Base-by-base conservation (phyloP, 768 basidiomycete species). In the Gymnopilus junonius region DNA sequence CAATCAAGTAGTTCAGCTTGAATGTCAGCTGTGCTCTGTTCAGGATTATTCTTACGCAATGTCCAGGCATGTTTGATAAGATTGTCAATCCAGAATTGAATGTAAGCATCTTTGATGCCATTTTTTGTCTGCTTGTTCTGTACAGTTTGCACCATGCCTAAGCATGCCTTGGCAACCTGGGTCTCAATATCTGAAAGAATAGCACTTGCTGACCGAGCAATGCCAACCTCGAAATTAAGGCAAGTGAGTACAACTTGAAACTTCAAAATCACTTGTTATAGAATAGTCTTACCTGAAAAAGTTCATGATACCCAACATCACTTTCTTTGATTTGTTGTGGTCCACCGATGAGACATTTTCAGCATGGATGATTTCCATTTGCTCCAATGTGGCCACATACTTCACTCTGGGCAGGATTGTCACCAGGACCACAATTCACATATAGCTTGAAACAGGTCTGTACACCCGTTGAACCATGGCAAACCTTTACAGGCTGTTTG, bases 331-430 rank as follows among this genome's bases (percentile, higher is more conserved):
- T 45, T 53, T 73, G 67, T 29, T 74, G 69, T 0, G 73, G 69
- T 0, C 82, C 78, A 2, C 83, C 77, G 14, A 73, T 71, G 42
- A 70, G 1, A 48, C 81, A 83, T 65, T 77, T 80, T 1, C 74
- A 67, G 56, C 83, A 85, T 2, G 70, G 74, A 8, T 70, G 63
- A 39, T 83, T 84, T 7, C 79, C 79, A 2, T 74, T 70, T 0
- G 72, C 68, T 0, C 82, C 80, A 43, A 78, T 80, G 31, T 84
- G 83, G 0, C 74, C 72, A 3, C 70, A 74, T 1, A 67, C 62
- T 62, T 80, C 76, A 54, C 76, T 75, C 60, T 80, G 79, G 34
- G 76, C 69, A 0, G 79, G 81, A 62, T 82, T 82, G 55, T 82
- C 78, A 0, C 74, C 0, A n/a, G n/a, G 35, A 11, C 35, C 35